Base-by-base conservation (phyloP, 805 yeast species). In the Wickerhamomyces alni region DNA sequence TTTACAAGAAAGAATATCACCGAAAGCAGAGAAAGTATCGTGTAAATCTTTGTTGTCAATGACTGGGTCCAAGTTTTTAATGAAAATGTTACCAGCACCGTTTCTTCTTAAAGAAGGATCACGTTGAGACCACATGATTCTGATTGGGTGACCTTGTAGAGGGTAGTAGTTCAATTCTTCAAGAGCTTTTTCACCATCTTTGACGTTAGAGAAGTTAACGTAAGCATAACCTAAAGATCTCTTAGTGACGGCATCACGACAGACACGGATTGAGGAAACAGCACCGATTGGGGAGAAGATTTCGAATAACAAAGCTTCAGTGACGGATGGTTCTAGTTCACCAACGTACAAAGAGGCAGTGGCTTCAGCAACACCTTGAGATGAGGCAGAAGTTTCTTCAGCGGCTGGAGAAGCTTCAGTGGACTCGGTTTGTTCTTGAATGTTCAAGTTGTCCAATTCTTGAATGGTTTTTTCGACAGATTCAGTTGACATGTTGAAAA, bases 101-200 rank as follows among this genome's bases (percentile, higher is more conserved):
- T 82, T 82, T 76, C 82, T 87, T 77, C 99, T 86, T 59, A 81
- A 67, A 47, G 96, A 77, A 51, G 99, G 98, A 66, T 93, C 98
- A 72, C 98, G 87, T 75, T 93, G 98, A 54, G 97, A 88, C 97
- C 98, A 88, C 98, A 93, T 93, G 74, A 93, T 91, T 70, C 99
- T 87, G 73, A 97, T 88, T 59, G 96, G 88, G 61, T 83, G 87
- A 61, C 96, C 97, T 68, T 89, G 89, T 71, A 93, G 81, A 59
- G 80, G 80, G 44, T 88, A 70, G 75, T 93, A 93, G 87, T 91
- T 93, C 69, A 93, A 79, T 69, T 87, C 93, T 63, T 88, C 95
- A 65, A 93, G 74, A 47, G 99, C 99, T 61, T 76, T 81, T 71
- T 82, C 88, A 62, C 96, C 98, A 61, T 93, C 97, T 49, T 75